Conservation (phyloP, 2,329 filamentous ascomycete genomes). For the Cylindrodendrum hubeiense region DNA sequence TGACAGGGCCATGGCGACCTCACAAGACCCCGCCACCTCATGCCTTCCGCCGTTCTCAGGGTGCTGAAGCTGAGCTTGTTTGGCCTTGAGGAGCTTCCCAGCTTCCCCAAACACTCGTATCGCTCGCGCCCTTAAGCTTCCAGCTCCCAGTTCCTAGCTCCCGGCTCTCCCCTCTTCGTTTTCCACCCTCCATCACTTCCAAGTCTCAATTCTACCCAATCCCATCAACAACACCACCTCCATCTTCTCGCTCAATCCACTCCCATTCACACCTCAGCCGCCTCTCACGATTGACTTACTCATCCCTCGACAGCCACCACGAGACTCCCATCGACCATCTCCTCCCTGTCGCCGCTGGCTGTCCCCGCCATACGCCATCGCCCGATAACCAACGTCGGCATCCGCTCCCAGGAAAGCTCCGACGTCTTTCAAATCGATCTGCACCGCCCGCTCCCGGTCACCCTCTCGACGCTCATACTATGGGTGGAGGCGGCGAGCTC, state of each 20-base stretch:
- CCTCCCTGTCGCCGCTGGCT: conserved; percentile 39
- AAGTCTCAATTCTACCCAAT: neutral
- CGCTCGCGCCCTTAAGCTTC: neutral
- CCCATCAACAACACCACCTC: conserved; percentile 1
- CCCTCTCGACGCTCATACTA: conserved; percentile 50
- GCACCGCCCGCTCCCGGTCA: conserved; percentile 51
- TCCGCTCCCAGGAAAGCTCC: conserved; percentile 40
- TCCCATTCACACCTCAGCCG: conserved; percentile 18
- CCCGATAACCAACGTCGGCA: conserved; percentile 33
- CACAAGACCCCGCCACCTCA: neutral
- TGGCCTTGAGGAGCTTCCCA: neutral
- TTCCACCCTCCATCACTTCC: neutral
- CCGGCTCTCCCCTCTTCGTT: neutral
- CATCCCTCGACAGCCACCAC: conserved; percentile 36
- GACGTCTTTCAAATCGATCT: conserved; percentile 52
- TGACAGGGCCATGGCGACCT: neutral
- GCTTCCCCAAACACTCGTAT: conserved; percentile 1
- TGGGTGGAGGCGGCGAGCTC: conserved; percentile 63
- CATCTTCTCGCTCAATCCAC: neutral
- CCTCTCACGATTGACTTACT: conserved; percentile 25
- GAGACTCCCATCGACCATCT: conserved; percentile 40
- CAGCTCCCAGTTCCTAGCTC: neutral
- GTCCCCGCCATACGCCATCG: conserved; percentile 40
- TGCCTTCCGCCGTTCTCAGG: neutral
- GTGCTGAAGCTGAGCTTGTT: conserved; percentile 3